Base-by-base conservation (phyloP, 2,329 filamentous ascomycete genomes). In the Sporothrix curviconia region DNA sequence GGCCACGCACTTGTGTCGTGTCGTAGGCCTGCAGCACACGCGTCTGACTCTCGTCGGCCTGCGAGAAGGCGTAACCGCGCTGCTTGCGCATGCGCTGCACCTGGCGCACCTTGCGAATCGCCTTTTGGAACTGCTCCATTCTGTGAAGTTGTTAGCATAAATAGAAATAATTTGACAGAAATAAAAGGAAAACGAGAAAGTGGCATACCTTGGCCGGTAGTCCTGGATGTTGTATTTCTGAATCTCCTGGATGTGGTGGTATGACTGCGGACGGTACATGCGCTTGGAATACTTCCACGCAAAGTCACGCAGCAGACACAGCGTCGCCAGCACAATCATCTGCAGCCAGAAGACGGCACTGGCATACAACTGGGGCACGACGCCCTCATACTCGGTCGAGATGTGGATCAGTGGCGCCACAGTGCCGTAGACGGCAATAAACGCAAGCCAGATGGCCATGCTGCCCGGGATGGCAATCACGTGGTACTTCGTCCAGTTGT, bases 201-300 rank as follows among this genome's bases (percentile, higher is more conserved):
- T 60, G 52, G 77, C 81, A 65, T 81, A 92, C 89, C 94, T 86
- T 61, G 94, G 94, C 68, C 94, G 81, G 74, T 99, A 99, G 75
- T 99, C 94, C 75, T 99, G 94, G 60, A 99, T 96, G 67, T 99
- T 99, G 76, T 97, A 99, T 75, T 99, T 99, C 73, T 99, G 94
- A 65, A 99, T 99, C 76, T 99, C 94, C 73, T 99, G 94, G 62
- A 99, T 94, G 71, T 99, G 94, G 66, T 99, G 94, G 68, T 99
- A 99, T 43, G 90, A 85, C 74, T 96, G 89, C 22, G 94, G 94
- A 65, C 86, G 87, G 75, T 97, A 99, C 91, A 99, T 96, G 63
- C 94, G 83, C 78, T 96, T 96, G 61, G 84, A 85, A 66, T 97
- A 99, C 78, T 99, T 99, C 92, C 92, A 99, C 3, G 87, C 85